A percentile compares a stretch with the other conserved stretches of the same genome.
Conservation (phyloP, 1,284 basidiomycete genomes). For the Ustilago crameri region DNA sequence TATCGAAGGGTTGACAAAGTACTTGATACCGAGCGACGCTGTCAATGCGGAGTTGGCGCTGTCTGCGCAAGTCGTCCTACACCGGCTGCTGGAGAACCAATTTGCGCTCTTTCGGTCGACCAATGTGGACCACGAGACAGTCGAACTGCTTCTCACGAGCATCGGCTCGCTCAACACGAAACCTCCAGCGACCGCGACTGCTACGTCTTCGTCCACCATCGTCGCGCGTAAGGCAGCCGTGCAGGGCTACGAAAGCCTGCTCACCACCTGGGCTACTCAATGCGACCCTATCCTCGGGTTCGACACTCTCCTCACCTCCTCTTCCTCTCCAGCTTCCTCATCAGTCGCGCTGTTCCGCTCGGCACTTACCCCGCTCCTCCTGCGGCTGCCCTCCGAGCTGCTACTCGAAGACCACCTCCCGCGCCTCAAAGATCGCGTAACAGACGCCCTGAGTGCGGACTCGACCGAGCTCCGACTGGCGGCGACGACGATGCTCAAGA, state of each 20-base stretch:
- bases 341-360: slow-evolving; percentile 5
- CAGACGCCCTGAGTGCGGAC: neutral
- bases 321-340: neutral
- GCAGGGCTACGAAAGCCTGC: slow-evolving; percentile 28
- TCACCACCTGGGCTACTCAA: slow-evolving; percentile 15
- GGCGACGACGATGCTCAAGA: slow-evolving; percentile 25
- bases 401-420: slow-evolving; percentile 55
- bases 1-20: slow-evolving; percentile 16
- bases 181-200: neutral
- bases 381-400: slow-evolving; percentile 46
- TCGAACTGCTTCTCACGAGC: slow-evolving; percentile 12
- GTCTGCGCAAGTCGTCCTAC: slow-evolving; percentile 49
- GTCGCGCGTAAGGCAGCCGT: slow-evolving; percentile 34
- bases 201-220: neutral
- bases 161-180: neutral
- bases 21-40: slow-evolving; percentile 4
- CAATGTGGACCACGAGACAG: slow-evolving; percentile 27
- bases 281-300: slow-evolving; percentile 55
- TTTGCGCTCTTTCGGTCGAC: slow-evolving; percentile 34
- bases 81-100: slow-evolving; percentile 51
- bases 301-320: slow-evolving; percentile 13
- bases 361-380: slow-evolving; percentile 26
- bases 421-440: neutral
- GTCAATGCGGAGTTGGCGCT: slow-evolving; percentile 23
- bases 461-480: slow-evolving; percentile 9